A percentile compares a stretch with the other conserved stretches of the same genome.
Conservation (phyloP, 2,329 filamentous ascomycete genomes). For the Diplodia mutila region DNA sequence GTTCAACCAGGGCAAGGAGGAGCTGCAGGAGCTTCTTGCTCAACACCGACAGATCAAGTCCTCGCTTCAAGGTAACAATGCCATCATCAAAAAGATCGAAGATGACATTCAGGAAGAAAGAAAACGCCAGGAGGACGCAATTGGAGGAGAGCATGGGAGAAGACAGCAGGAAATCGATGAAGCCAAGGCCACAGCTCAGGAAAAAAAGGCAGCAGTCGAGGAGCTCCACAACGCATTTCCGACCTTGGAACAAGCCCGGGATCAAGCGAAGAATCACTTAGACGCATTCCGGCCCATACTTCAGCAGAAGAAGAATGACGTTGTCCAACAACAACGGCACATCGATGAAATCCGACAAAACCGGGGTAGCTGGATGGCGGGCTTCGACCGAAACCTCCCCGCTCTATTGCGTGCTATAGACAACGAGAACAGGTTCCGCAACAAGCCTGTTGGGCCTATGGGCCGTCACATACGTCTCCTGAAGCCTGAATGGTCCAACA, state of each 20-base stretch:
- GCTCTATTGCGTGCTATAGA: constrained; percentile 70
- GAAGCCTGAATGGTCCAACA: constrained; percentile 79
- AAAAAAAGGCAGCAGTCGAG: constrained; percentile 49
- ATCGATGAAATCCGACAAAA: constrained; percentile 60
- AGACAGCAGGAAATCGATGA: constrained; percentile 64
- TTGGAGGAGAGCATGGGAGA: constrained; percentile 69
- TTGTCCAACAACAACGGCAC: constrained; percentile 55
- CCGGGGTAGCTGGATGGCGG: constrained; percentile 63
- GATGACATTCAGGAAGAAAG: constrained; percentile 59
- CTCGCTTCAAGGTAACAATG: constrained; percentile 60
- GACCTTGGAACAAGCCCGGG: constrained; percentile 41
- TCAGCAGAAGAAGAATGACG: constrained; percentile 50
- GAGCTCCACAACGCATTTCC: constrained; percentile 45
- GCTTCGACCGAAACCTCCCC: constrained; percentile 65
- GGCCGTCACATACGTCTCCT: constrained; percentile 76
- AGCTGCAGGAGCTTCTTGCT: constrained; percentile 55
- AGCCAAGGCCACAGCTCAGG: constrained; percentile 56
- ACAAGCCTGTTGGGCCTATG: constrained; percentile 80
- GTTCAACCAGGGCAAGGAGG: constrained; percentile 58
- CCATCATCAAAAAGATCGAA: constrained; percentile 51
- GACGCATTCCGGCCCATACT: constrained; percentile 33
- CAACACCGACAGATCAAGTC: constrained; percentile 63
- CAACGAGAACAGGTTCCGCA: constrained; percentile 68
- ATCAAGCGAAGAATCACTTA: constrained; percentile 36
- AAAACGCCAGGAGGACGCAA: constrained; percentile 61